Evolutionary conservation across 2,329 filamentous ascomycete species (phyloP).

Genomic region (Cladosporium sp.): DNA sequence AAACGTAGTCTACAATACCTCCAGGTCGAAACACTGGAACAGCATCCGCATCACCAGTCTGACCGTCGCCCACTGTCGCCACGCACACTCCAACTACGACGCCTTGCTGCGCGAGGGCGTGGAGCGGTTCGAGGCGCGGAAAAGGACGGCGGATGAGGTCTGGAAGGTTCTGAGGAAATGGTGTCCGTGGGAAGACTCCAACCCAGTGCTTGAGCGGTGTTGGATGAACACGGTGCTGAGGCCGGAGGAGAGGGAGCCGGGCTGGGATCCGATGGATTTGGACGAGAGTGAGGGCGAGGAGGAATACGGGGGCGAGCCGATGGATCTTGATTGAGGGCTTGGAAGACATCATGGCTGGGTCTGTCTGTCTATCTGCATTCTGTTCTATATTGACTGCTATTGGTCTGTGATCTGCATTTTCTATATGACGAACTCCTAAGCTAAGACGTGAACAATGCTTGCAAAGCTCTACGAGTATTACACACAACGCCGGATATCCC

Average conservation of each 20-base stretch:
- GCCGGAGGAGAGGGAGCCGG: constrained; percentile 30
- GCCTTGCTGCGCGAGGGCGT: constrained; percentile 45
- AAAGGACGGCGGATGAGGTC: constrained; percentile 25
- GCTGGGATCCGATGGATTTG: constrained; percentile 35
- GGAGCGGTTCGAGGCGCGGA: constrained; percentile 33
- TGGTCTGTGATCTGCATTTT: neutral
- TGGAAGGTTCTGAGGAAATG: constrained; percentile 35
- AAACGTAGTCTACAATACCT: constrained; percentile 33
- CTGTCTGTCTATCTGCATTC: neutral
- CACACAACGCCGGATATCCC: neutral
- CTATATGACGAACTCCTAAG: neutral
- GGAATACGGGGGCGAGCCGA: constrained; percentile 23
- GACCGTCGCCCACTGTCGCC: constrained; percentile 63
- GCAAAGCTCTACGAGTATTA: neutral
- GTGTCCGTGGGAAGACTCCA: constrained; percentile 37
- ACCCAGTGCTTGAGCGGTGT: constrained; percentile 32
- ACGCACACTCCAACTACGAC: constrained; percentile 63
- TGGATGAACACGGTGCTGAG: constrained; percentile 31
- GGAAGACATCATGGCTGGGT: neutral
- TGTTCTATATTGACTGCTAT: neutral
- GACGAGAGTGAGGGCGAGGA: constrained; percentile 26
- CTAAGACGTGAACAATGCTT: neutral
- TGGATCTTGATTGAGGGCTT: constrained; percentile 31
- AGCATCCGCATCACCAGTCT: constrained; percentile 31
- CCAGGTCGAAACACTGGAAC: constrained; percentile 31